These are phyloP conservation scores for Vitis amurensis DNA, from an alignment of 164 flowering plant species.

Conservation along the genomic window DNA sequence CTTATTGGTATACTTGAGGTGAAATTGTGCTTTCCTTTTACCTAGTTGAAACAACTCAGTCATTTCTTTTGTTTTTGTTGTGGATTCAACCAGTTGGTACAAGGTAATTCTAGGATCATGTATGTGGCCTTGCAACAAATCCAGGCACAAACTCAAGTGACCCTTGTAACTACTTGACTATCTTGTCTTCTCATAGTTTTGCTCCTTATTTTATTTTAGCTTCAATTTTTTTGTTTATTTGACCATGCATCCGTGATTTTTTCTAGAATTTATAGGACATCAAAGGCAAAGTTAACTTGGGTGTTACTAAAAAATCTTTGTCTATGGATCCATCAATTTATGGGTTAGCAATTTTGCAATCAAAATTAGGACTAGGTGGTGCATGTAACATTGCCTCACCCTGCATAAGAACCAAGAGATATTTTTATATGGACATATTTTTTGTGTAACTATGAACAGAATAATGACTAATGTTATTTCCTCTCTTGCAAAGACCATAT, in stretches of 20 bases:
- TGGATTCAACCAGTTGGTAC: constrained; percentile 30
- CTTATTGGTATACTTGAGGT: background rate
- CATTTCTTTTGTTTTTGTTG: background rate
- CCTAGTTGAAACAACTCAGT: background rate
- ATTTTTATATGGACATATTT: no score
- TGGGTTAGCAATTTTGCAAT: constrained; percentile 34
- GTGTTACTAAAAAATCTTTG: constrained; percentile 26
- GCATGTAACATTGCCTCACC: constrained; percentile 14
- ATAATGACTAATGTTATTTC: no score
- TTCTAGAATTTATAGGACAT: constrained; percentile 21
- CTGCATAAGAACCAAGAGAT: no score
- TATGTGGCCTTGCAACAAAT: constrained; percentile 38
- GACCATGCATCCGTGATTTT: background rate
- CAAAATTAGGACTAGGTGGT: constrained; percentile 34
- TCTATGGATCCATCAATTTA: constrained; percentile 38
- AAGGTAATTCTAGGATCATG: constrained; percentile 34
- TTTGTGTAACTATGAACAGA: no score
- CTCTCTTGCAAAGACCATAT: no score
- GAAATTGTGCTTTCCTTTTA: no score
- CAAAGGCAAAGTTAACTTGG: constrained; percentile 30
- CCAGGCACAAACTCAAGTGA: constrained; percentile 27
- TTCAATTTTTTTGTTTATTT: background rate
- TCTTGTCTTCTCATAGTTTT: background rate
- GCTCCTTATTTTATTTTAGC: background rate
- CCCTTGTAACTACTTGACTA: constrained; percentile 11